Evolutionary conservation across 192 early-diverging fungal species (phyloP).

Genomic region (Podochytrium sp.): DNA sequence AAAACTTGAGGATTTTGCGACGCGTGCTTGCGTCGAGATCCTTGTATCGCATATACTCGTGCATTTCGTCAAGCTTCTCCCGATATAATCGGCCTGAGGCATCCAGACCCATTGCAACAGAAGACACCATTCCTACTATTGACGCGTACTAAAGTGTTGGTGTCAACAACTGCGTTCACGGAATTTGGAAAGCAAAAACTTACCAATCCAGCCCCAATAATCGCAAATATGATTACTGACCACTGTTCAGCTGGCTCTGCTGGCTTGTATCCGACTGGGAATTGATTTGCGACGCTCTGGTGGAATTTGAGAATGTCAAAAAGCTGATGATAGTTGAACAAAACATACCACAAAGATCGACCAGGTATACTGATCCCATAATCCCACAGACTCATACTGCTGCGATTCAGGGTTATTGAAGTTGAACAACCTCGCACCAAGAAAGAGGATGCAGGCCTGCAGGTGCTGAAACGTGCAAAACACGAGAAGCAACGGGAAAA

Average conservation of each 20-base stretch:
- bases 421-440: neutral
- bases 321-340: too few species aligned
- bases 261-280: neutral
- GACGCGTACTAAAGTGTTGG: neutral
- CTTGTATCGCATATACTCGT: conserved; percentile 33
- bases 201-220: conserved; percentile 6
- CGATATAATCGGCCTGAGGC: conserved; percentile 29
- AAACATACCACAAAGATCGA: conserved; percentile 5
- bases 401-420: neutral
- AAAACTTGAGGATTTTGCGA: conserved; percentile 33
- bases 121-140: conserved; percentile 18
- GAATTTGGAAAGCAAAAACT: neutral
- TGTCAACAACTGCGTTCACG: neutral
- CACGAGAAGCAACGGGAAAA: conserved; percentile 7
- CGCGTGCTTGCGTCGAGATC: neutral
- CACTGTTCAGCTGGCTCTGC: neutral
- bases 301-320: neutral
- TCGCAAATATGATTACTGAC: neutral
- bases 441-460: conserved; percentile 7
- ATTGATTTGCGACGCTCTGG: neutral
- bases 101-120: conserved; percentile 23
- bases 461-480: conserved; percentile 15
- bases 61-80: conserved; percentile 32
- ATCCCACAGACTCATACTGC: neutral
- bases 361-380: conserved; percentile 4